Percentiles rank a stretch among this genome's conserved stretches.
Evolutionary conservation across 768 basidiomycete species (phyloP).

Genomic region (Gautieria morchelliformis): DNA sequence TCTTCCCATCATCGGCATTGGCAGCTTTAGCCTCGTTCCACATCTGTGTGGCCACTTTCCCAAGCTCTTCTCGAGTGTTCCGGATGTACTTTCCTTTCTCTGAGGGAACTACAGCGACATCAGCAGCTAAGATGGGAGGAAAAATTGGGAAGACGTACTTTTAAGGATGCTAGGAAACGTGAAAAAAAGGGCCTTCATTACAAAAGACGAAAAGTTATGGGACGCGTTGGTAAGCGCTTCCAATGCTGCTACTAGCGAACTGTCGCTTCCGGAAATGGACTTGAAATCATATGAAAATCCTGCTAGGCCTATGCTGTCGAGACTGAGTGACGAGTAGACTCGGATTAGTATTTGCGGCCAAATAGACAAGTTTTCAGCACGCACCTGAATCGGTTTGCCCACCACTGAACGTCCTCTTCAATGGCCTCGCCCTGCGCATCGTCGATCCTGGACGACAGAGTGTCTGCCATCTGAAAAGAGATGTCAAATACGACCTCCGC

Average conservation of each 20-base stretch:
- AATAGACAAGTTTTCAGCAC: background rate
- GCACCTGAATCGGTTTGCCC: constrained; percentile 7
- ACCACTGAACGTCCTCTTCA: constrained; percentile 7
- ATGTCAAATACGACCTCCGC: background rate
- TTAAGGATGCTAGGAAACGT: constrained; percentile 28
- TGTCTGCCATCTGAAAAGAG: background rate
- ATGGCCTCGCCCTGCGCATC: background rate
- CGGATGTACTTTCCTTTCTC: constrained; percentile 41
- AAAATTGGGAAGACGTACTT: background rate
- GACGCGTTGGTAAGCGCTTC: constrained; percentile 13
- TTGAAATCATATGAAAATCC: constrained; percentile 13
- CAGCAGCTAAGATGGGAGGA: background rate
- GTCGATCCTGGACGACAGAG: background rate
- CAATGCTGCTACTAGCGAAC: constrained; percentile 1
- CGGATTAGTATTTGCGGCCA: background rate
- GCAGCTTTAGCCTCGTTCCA: constrained; percentile 43
- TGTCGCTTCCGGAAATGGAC: background rate
- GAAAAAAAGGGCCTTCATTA: constrained; percentile 42
- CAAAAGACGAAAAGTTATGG: constrained; percentile 13
- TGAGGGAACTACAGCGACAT: constrained; percentile 15
- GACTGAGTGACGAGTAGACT: background rate
- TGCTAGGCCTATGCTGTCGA: constrained; percentile 13
- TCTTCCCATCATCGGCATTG: constrained; percentile 35
- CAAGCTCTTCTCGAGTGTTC: constrained; percentile 38
- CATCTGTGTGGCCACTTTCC: constrained; percentile 31